Base-by-base conservation (phyloP, 345 rosid species). In the Arabidopsis thaliana region DNA sequence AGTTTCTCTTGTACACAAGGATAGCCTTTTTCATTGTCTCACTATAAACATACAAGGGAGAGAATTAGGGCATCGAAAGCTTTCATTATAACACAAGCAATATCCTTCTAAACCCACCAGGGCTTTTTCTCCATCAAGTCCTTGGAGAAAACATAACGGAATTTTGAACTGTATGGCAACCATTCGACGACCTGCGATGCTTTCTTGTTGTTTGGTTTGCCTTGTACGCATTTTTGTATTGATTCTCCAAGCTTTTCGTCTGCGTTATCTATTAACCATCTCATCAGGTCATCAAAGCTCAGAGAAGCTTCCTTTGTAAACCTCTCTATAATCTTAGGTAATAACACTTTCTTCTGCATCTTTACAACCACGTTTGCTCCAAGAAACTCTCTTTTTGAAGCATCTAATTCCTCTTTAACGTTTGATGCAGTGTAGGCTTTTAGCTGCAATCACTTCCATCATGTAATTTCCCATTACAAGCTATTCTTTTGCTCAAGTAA, bases 151-250 rank as follows among this genome's bases (percentile, higher is more conserved):
- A 87, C 80, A 69, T 89, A 93, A 59, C 87, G 84, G 60, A 93
- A 93, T 67, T 83, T 91, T 75, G 94, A 81, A 51, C 82, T 87
- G 68, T 89, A 91, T 41, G 97, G 87, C 72, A 87, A 69, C 97
- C 97, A 93, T 53, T 89, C 90, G 7, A 88, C 73, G 10, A 86
- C 63, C 66, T 88, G 91, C 6, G 90, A 84, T 7, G 79, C 52
- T 72, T 82, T 93, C 82, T 81, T 87, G 61, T 64, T 6, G 77
- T 70, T 88, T 37, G 73, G 59, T 72, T 82, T 91, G 10, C 66
- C 59, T 24, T 87, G 80, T 10, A 82, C 53, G 78, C 91, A 88
- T 80, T 81, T 86, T 59, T 82, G 85, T 63, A 89, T 83, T 0
- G 86, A 83, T 23, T 87, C 88, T 1, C 72, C 79, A 53, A 89